These are phyloP conservation scores for Mallotus japonicus DNA, from an alignment of 441 rosid genomes.

Conservation along the genomic window DNA sequence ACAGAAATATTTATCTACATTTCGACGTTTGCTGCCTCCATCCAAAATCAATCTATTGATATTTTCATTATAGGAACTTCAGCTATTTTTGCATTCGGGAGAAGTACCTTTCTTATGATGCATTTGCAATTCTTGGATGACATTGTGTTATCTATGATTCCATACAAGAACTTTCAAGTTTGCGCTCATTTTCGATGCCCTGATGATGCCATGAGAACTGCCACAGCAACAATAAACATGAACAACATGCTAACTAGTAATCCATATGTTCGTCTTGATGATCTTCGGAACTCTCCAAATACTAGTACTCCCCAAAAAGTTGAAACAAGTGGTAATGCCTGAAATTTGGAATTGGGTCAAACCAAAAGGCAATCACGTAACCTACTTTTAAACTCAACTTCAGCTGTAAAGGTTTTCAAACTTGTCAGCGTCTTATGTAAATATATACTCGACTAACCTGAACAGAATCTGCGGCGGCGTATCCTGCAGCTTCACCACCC, in stretches of 20 bases:
- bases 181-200: slow-evolving; percentile 58
- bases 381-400: not conserved
- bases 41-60: too few relatives aligned
- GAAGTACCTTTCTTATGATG: too few relatives aligned
- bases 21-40: too few relatives aligned
- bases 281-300: slow-evolving; percentile 75
- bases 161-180: not conserved
- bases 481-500: slow-evolving; percentile 93
- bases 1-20: too few relatives aligned
- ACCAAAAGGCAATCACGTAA: not conserved
- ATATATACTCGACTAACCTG: slow-evolving; percentile 44
- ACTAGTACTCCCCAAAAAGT: slow-evolving; percentile 74
- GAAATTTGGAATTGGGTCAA: slow-evolving; percentile 17
- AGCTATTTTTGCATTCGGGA: too few relatives aligned
- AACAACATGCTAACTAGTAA: slow-evolving; percentile 56
- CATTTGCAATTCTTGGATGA: too few relatives aligned
- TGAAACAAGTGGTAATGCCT: slow-evolving; percentile 85
- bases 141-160: too few relatives aligned
- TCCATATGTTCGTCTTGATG: slow-evolving; percentile 64
- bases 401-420: too few relatives aligned
- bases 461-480: slow-evolving; percentile 89
- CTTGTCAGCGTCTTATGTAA: not conserved
- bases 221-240: slow-evolving; percentile 74
- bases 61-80: too few relatives aligned
- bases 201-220: slow-evolving; percentile 70